Conservation (phyloP, 805 yeast genomes). For the Cephaloascus fragrans region DNA sequence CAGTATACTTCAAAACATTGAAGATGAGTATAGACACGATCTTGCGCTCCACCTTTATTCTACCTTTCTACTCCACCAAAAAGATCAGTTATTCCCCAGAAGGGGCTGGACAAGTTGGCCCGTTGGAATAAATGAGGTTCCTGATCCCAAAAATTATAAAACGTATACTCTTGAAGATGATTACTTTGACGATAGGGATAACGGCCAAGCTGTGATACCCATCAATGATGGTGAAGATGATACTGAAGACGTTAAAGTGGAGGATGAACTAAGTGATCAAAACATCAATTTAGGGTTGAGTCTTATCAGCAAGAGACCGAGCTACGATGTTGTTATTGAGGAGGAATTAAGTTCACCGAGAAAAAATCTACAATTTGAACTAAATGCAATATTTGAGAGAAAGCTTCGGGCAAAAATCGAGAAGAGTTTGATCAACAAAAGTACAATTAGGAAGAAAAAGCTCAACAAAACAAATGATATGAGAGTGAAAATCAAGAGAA, state of each 20-base stretch:
- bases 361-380: neutral
- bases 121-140: constrained; percentile 18
- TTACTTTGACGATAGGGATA: constrained; percentile 2
- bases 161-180: constrained; percentile 15
- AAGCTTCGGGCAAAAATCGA: neutral
- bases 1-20: constrained; percentile 23
- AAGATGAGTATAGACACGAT: constrained; percentile 42
- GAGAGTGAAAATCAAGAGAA: neutral
- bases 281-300: neutral
- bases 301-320: neutral
- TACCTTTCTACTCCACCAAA: constrained; percentile 31
- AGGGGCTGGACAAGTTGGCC: constrained; percentile 58
- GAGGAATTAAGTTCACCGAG: neutral
- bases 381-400: neutral
- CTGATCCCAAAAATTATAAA: constrained; percentile 20
- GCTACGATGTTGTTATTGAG: neutral
- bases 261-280: neutral
- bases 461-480: neutral
- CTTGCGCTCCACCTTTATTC: constrained; percentile 59
- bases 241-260: neutral
- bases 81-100: constrained; percentile 24
- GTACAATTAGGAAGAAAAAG: neutral
- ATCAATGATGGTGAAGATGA: neutral
- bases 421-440: too few relatives aligned
- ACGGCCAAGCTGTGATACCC: constrained; percentile 4